Evolutionary conservation across 352 stramenopile species (phyloP).

Genomic region (Globisporangium uncinulatum): DNA sequence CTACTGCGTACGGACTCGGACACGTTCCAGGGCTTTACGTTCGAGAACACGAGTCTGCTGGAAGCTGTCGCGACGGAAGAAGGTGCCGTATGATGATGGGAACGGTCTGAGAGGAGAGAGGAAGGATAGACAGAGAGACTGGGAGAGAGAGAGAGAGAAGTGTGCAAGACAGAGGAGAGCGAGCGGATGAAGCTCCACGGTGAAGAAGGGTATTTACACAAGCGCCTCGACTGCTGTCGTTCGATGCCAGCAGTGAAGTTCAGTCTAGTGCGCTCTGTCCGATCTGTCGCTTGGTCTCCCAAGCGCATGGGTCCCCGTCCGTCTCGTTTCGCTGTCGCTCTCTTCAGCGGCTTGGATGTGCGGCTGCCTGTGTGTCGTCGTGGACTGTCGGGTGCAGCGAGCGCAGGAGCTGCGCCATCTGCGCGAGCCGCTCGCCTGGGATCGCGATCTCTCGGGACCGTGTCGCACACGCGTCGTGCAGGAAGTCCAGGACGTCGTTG

Average conservation of each 20-base stretch:
- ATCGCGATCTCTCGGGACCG: constrained; percentile 23
- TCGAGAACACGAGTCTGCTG: constrained; percentile 64
- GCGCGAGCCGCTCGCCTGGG: constrained; percentile 24
- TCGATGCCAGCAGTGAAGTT: no score
- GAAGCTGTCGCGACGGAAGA: constrained; percentile 31
- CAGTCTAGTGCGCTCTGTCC: no score
- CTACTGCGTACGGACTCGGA: constrained; percentile 47
- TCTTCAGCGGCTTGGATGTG: no score
- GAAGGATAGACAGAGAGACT: background rate
- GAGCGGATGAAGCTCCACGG: no score
- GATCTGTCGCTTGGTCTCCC: no score
- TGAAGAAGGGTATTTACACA: no score
- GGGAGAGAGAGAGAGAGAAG: background rate
- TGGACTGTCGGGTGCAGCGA: constrained; percentile 20
- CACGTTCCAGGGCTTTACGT: constrained; percentile 80
- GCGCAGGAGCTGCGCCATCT: constrained; percentile 44
- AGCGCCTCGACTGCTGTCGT: no score
- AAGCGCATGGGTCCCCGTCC: no score
- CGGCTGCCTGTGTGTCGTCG: no score
- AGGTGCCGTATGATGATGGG: background rate
- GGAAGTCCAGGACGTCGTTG: constrained; percentile 30
- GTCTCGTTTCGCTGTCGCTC: no score
- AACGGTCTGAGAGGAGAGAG: background rate
- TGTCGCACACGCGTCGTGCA: constrained; percentile 26
- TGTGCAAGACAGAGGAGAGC: background rate